phyloP scores from a whole-genome alignment of 192 early-diverging fungal genomes.

The Fimicolochytrium jonesii region DNA sequence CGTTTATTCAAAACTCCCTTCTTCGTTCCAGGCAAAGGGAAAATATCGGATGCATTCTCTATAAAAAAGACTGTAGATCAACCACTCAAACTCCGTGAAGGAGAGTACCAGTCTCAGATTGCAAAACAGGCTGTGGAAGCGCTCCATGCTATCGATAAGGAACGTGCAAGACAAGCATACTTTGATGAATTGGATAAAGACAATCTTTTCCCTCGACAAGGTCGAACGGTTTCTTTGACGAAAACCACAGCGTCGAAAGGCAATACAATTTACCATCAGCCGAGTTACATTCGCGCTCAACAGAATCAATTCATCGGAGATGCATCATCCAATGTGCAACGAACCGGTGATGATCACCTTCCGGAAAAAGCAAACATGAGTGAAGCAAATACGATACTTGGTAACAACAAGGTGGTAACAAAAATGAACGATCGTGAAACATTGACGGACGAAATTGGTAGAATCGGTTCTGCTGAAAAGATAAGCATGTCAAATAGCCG shows the following conservation, averaged over 20 bases:
- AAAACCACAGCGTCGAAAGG: not conserved
- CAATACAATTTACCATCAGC: not conserved
- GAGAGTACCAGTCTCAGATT: not conserved
- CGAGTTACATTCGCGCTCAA: not conserved
- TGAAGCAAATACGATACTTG: too few species aligned
- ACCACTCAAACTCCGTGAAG: not conserved
- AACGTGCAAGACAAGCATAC: conserved; percentile 8
- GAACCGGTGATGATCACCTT: too few species aligned
- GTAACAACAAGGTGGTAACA: too few species aligned
- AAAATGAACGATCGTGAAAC: too few species aligned
- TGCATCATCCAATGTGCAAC: too few species aligned
- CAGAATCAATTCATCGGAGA: conserved; percentile 7
- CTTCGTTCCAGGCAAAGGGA: not conserved
- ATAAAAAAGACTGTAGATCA: not conserved
- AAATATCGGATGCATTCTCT: not conserved
- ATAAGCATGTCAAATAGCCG: too few species aligned
- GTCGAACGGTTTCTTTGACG: not conserved
- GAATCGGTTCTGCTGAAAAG: too few species aligned
- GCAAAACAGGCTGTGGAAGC: not conserved
- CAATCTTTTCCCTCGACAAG: conserved; percentile 1
- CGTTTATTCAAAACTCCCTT: not conserved
- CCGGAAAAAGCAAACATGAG: too few species aligned
- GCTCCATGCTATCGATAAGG: not conserved
- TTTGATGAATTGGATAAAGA: not conserved
- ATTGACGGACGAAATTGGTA: too few species aligned